Evolutionary conservation across 495 filamentous ascomycete species (phyloP).

Genomic region (Trichoderma erinaceum): DNA sequence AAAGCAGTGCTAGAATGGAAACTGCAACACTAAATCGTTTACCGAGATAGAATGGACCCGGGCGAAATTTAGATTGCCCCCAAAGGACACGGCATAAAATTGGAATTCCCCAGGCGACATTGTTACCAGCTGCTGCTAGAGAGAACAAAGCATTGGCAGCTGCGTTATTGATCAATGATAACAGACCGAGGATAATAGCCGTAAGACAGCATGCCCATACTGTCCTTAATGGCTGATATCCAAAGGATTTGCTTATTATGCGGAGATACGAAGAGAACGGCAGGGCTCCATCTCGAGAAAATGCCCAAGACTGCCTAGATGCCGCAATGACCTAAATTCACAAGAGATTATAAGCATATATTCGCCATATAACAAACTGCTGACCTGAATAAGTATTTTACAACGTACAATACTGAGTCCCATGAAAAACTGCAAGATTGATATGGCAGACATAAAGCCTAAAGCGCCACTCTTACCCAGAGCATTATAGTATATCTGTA

Average conservation of each 20-base stretch:
- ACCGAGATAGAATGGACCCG: constrained; percentile 58
- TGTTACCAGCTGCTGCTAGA: constrained; percentile 55
- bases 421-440: constrained; percentile 51
- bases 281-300: constrained; percentile 47
- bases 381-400: background rate
- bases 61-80: constrained; percentile 56
- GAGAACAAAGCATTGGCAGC: constrained; percentile 58
- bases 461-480: constrained; percentile 47
- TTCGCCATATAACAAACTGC: background rate
- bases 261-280: constrained; percentile 54
- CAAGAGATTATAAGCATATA: background rate
- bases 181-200: constrained; percentile 50
- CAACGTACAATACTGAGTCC: constrained; percentile 37
- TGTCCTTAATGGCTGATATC: constrained; percentile 56
- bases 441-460: constrained; percentile 52
- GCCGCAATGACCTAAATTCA: constrained; percentile 39
- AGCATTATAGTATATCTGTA: constrained; percentile 53
- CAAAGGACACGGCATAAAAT: constrained; percentile 58
- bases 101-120: constrained; percentile 57
- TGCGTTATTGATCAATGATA: constrained; percentile 52
- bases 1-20: constrained; percentile 47
- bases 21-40: constrained; percentile 42
- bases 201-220: constrained; percentile 53
- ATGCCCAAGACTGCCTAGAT: constrained; percentile 55
- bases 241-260: constrained; percentile 48